Percentiles rank a stretch among this genome's conserved stretches.
Conservation (phyloP, 2,329 filamentous ascomycete genomes). For the Sarocladium oryzae region DNA sequence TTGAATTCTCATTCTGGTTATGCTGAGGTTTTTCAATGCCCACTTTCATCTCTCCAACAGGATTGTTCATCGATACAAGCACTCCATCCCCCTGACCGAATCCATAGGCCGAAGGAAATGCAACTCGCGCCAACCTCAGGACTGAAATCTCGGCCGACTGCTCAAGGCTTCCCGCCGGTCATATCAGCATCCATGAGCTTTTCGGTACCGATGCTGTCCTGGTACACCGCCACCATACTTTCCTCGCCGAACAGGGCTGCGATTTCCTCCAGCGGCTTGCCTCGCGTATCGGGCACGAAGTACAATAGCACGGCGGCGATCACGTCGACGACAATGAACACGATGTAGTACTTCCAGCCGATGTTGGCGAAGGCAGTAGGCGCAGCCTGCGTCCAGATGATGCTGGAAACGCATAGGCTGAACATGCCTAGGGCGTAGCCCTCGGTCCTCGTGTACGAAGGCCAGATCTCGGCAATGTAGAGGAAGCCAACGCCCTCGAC, state of each 20-base stretch:
- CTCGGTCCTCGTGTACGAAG: conserved; percentile 6
- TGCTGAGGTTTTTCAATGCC: too few species aligned
- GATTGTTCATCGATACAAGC: too few species aligned
- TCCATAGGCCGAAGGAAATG: too few species aligned
- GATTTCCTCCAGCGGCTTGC: conserved; percentile 8
- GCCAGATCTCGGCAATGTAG: conserved; percentile 13
- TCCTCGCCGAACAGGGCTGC: conserved; percentile 7
- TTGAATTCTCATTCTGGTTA: too few species aligned
- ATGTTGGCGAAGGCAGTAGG: conserved; percentile 9
- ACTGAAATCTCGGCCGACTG: too few species aligned
- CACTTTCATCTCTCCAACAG: too few species aligned
- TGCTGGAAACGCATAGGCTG: conserved; percentile 6
- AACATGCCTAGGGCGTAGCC: conserved; percentile 10
- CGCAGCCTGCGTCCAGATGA: conserved; percentile 10
- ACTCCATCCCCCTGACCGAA: too few species aligned
- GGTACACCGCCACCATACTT: neutral
- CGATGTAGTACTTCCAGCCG: conserved; percentile 9
- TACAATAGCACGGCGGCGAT: neutral
- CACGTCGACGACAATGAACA: conserved; percentile 9
- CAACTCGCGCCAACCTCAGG: too few species aligned
- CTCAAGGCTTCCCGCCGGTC: too few species aligned
- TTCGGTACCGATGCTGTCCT: neutral
- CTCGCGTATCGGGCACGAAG: conserved; percentile 7
- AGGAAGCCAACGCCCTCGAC: conserved; percentile 10
- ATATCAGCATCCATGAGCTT: neutral